Evolutionary conservation across 306 rosid species (phyloP).

Genomic region (Carpinus fangiana): DNA sequence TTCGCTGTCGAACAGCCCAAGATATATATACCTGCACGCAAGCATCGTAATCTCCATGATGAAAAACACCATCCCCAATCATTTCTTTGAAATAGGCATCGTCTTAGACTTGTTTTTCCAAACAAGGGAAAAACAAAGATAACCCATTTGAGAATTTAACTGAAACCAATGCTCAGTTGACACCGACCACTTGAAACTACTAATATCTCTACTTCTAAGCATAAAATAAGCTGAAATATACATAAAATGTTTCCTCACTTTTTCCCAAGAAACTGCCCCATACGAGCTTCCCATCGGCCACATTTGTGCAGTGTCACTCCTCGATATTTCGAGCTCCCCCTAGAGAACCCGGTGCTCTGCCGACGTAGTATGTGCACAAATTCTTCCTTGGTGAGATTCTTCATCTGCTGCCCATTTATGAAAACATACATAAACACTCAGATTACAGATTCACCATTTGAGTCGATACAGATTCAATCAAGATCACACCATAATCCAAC

Average conservation of each 20-base stretch:
- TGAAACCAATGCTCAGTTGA: constrained; percentile 39
- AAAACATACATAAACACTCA: constrained; percentile 20
- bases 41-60: constrained; percentile 86
- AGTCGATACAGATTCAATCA: constrained; percentile 8
- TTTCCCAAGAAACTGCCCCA: constrained; percentile 99
- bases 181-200: constrained; percentile 32
- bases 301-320: constrained; percentile 99
- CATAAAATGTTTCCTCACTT: constrained; percentile 73
- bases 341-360: constrained; percentile 94
- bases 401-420: constrained; percentile 62
- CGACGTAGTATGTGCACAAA: constrained; percentile 96
- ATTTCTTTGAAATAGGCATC: constrained; percentile 65
- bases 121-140: constrained; percentile 44
- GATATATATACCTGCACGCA: constrained; percentile 99
- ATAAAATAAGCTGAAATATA: constrained; percentile 12
- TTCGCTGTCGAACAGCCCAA: constrained; percentile 99
- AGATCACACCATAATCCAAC: constrained; percentile 37
- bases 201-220: constrained; percentile 28
- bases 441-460: background rate
- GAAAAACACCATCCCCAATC: constrained; percentile 78
- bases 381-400: constrained; percentile 86
- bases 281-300: constrained; percentile 99
- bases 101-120: constrained; percentile 53
- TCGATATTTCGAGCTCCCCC: constrained; percentile 94
- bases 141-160: constrained; percentile 44